Conservation (phyloP, 495 filamentous ascomycete genomes). For the Penicillium parvum region DNA sequence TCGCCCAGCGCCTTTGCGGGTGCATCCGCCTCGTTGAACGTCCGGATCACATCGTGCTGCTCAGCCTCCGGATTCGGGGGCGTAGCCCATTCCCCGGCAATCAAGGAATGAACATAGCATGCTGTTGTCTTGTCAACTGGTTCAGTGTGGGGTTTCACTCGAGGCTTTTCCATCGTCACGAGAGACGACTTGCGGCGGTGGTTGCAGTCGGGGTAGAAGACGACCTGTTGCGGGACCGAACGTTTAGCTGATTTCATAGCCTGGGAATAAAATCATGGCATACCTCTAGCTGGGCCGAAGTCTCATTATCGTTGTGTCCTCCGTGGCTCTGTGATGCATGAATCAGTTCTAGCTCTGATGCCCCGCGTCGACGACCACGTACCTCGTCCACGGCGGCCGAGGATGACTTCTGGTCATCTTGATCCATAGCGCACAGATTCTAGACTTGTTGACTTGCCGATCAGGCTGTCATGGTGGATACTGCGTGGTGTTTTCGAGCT, state of each 20-base stretch:
- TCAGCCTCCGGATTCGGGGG: slow-evolving; percentile 14
- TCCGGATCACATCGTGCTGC: slow-evolving; percentile 30
- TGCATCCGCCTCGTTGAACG: slow-evolving; percentile 17
- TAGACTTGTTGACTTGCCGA: neutral
- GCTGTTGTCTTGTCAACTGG: slow-evolving; percentile 52
- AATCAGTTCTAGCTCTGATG: slow-evolving; percentile 11
- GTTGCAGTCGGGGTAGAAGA: slow-evolving; percentile 64
- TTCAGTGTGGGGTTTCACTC: slow-evolving; percentile 34
- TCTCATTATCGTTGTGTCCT: slow-evolving; percentile 39
- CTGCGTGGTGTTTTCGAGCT: neutral
- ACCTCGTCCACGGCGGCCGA: slow-evolving; percentile 20
- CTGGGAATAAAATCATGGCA: neutral
- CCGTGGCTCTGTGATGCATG: slow-evolving; percentile 27
- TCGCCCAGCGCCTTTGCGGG: slow-evolving; percentile 13
- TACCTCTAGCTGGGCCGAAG: slow-evolving; percentile 49
- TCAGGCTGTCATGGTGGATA: slow-evolving; percentile 18
- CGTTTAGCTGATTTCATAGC: neutral
- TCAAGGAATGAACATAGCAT: slow-evolving; percentile 80
- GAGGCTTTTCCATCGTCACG: slow-evolving; percentile 52
- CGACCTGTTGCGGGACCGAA: slow-evolving; percentile 49
- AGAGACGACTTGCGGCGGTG: slow-evolving; percentile 85
- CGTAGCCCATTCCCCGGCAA: slow-evolving; percentile 50
- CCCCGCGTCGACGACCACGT: slow-evolving; percentile 8
- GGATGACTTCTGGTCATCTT: slow-evolving; percentile 8
- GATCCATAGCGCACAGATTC: slow-evolving; percentile 17